Conservation (phyloP, 1,284 basidiomycete genomes). For the Megacollybia platyphylla region DNA sequence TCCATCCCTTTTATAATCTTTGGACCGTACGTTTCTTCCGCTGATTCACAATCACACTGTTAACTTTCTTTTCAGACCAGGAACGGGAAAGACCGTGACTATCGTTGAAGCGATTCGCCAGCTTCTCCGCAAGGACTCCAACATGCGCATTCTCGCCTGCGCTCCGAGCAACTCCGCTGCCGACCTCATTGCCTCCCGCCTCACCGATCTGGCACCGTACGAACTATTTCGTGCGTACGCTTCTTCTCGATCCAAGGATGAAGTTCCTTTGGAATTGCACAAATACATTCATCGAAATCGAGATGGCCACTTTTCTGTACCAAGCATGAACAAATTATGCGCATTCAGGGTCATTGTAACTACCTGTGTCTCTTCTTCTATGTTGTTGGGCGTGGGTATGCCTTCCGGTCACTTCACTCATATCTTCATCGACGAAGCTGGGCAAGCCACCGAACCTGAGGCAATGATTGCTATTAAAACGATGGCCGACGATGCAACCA, state of each 20-base stretch:
- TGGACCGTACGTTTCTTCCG: constrained; percentile 41
- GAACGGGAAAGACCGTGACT: constrained; percentile 36
- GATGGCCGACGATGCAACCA: constrained; percentile 25
- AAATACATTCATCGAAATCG: constrained; percentile 24
- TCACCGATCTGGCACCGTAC: constrained; percentile 12
- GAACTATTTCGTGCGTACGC: constrained; percentile 34
- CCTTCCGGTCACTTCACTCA: constrained; percentile 37
- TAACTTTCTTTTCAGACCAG: constrained; percentile 3
- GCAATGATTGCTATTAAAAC: constrained; percentile 40
- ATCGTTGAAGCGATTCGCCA: constrained; percentile 38
- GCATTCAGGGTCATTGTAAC: constrained; percentile 35
- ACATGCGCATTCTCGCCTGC: constrained; percentile 21
- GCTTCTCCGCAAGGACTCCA: constrained; percentile 19
- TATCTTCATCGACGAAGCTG: constrained; percentile 52
- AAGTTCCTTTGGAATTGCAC: constrained; percentile 16
- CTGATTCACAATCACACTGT: not conserved
- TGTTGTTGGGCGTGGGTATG: constrained; percentile 32
- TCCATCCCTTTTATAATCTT: constrained; percentile 48
- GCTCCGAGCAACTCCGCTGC: constrained; percentile 34
- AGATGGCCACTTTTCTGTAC: constrained; percentile 28
- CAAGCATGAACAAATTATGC: constrained; percentile 18
- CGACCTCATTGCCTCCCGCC: constrained; percentile 34
- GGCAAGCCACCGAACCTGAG: constrained; percentile 46
- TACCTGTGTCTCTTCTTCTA: constrained; percentile 38
- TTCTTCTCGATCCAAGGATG: constrained; percentile 19